Evolutionary conservation across 208 protist genomes (phyloP).

Genomic region (Kentomonas sorsogonicus): DNA sequence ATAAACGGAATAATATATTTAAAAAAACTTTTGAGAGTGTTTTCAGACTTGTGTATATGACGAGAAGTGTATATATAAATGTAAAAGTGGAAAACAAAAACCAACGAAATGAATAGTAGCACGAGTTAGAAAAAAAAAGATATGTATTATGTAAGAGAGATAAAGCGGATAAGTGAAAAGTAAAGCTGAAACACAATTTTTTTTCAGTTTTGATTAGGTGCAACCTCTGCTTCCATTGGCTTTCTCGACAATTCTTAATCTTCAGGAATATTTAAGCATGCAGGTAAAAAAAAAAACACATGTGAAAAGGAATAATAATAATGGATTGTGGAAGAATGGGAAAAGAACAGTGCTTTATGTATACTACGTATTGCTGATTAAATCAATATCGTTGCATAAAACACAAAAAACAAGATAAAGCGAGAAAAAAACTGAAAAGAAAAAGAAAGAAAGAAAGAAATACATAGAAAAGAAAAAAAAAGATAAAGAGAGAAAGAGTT

Average conservation of each 20-base stretch:
- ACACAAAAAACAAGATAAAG: conserved; percentile 5
- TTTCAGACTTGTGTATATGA: neutral
- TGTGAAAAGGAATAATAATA: neutral
- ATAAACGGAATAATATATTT: no score
- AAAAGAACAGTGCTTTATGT: no score
- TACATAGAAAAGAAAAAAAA: conserved; percentile 1
- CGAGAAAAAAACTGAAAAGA: neutral
- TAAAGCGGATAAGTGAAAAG: neutral
- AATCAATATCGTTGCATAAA: neutral
- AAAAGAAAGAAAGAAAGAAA: conserved; percentile 3
- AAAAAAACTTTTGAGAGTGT: neutral
- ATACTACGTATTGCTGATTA: no score
- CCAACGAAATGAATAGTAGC: conserved; percentile 3
- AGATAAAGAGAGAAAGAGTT: neutral
- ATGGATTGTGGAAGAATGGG: conserved; percentile 3
- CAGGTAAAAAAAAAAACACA: neutral
- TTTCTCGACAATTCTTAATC: no score
- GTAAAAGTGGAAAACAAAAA: neutral
- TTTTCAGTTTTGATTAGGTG: no score
- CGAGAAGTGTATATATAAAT: no score
- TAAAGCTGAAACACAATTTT: neutral
- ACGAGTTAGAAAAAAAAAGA: conserved; percentile 12
- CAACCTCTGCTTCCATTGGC: no score
- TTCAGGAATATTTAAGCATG: no score
- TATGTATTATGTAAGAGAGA: conserved; percentile 1